Conservation (phyloP, 169 alveolate species). For the Plasmodium sp. region DNA sequence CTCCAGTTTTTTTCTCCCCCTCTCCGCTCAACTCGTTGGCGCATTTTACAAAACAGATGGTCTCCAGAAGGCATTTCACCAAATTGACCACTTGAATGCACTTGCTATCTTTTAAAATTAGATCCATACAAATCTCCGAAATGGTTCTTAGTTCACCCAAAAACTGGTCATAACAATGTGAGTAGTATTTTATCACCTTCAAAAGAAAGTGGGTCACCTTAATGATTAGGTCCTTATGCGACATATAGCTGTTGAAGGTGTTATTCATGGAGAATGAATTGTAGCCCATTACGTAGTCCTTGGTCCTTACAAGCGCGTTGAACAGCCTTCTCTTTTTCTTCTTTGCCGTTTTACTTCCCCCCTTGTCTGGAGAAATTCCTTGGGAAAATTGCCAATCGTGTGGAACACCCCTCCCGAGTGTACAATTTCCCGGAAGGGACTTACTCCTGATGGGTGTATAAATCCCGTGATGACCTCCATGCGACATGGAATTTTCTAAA, state of each 20-base stretch:
- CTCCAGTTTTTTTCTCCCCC: background rate
- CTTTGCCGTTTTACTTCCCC: background rate
- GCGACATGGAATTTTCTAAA: background rate
- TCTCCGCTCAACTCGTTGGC: background rate
- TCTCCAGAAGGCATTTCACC: slow-evolving; percentile 29
- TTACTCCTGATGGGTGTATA: background rate
- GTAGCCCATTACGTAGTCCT: slow-evolving; percentile 25
- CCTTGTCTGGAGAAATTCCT: background rate
- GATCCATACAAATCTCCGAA: slow-evolving; percentile 36
- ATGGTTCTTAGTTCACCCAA: slow-evolving; percentile 39
- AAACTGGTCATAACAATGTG: background rate
- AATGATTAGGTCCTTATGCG: slow-evolving; percentile 40
- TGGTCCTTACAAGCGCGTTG: background rate
- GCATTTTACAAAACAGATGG: slow-evolving; percentile 23
- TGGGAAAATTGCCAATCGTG: background rate
- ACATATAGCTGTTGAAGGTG: slow-evolving; percentile 35
- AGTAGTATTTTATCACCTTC: slow-evolving; percentile 12
- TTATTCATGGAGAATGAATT: slow-evolving; percentile 28
- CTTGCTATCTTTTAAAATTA: slow-evolving; percentile 47
- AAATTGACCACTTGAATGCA: slow-evolving; percentile 25
- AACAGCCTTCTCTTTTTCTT: background rate
- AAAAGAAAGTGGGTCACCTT: slow-evolving; percentile 36
- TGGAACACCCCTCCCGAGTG: background rate
- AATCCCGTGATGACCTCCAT: background rate
- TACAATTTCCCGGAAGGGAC: background rate